Base-by-base conservation (phyloP, 441 rosid species). In the Gossypium davidsonii region DNA sequence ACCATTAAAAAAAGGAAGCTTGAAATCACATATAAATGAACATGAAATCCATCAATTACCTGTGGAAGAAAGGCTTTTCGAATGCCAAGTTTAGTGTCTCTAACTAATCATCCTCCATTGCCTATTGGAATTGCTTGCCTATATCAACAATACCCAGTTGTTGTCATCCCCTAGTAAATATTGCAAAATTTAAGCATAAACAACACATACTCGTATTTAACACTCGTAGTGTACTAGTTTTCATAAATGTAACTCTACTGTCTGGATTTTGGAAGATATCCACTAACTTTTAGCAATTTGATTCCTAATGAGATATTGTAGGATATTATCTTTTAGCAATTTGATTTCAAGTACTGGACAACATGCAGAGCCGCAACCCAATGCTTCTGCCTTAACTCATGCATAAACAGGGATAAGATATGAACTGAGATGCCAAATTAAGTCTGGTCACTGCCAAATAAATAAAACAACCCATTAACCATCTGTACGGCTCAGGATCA, bases 91-190 rank as follows among this genome's bases (percentile, higher is more conserved):
- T 18, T 28, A 28, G 34, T 28, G 34, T 28, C 34, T 28, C 34
- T 28, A 28, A 28, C 34, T 28, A 28, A 28, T 28, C 95, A 65
- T 11, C 98, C 98, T 51, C 88, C 85, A 2, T 17, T 66, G 15
- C 97, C 97, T n/a, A 85, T 71, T 3, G 97, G 97, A 71, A 92
- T 87, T 26, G 97, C 93, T 77, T 92, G 97, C 71, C 97, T 85
- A 71, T 90, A 94, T 84, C 97, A 82, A 67, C 98, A 94, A 59
- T 71, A 78, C 72, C 98, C 98, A 7, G 89, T 76, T 28, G 34
- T 28, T 28, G 34, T 28, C 70, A 73, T 80, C 14, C 92, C 93
- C 98, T 94, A 57, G 25, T 4, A 7, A 14, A 34, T 12, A 51
- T 37, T 17, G 67, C 26, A 55, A 28, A 55, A 53, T 14, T 14